Percentiles rank a stretch among this genome's conserved stretches.
Conservation (phyloP, 495 filamentous ascomycete genomes). For the Penicillium antarcticum region DNA sequence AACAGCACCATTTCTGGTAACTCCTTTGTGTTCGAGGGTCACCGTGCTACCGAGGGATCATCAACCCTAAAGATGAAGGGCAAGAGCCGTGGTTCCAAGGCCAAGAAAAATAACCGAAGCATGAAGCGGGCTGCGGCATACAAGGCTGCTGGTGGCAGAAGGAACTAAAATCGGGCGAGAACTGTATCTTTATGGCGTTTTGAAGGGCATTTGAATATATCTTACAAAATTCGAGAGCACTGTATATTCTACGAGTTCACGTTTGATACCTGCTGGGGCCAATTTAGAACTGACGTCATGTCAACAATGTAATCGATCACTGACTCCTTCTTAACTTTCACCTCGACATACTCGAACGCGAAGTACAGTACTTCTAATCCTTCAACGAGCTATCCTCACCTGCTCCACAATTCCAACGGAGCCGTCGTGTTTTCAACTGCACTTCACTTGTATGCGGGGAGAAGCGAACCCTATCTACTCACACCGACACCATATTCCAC, state of each 20-base stretch:
- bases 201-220: constrained; percentile 20
- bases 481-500: too few species aligned
- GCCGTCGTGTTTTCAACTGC: neutral
- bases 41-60: constrained; percentile 68
- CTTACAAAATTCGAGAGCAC: neutral
- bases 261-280: too few species aligned
- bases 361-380: too few species aligned
- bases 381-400: neutral
- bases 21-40: constrained; percentile 83
- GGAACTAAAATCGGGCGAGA: constrained; percentile 6
- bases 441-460: neutral
- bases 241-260: too few species aligned
- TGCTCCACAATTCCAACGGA: neutral
- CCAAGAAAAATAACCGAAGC: constrained; percentile 49
- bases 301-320: too few species aligned
- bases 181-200: constrained; percentile 22
- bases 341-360: too few species aligned
- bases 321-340: too few species aligned
- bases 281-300: too few species aligned
- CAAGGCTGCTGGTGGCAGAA: constrained; percentile 56
- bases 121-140: constrained; percentile 63
- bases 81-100: constrained; percentile 57
- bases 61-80: constrained; percentile 57
- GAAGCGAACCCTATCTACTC: neutral
- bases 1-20: constrained; percentile 42